Evolutionary conservation across 306 rosid genomes (phyloP), one percentile per base, ranked within the genome.

Genomic region (Cicer chorassanicum): DNA sequence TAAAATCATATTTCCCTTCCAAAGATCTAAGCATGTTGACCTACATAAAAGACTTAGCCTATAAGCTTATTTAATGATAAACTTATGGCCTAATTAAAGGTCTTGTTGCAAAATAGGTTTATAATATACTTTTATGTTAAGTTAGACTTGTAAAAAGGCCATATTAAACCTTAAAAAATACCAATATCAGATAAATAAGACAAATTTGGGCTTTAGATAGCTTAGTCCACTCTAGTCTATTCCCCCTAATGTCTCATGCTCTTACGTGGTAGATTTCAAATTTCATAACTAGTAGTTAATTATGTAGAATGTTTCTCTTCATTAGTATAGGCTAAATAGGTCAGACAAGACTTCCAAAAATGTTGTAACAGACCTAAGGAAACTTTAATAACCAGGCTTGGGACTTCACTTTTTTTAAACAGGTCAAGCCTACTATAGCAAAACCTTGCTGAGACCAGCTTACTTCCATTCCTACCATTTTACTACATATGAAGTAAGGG

Each of bases 391-490:
- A 29, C 16, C 5, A 57, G 65, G 41, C 15, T 24, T 24, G 9
- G 41, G 65, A 59, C 16, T 29, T 6, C 5, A 59, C 6, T 9
- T 55, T 21, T 55, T 55, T 29, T 59, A 11, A 57, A 29, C 8
- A 59, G 1, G 65, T 59, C 63, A 56, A 56, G 1, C 64, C 41
- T 57, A 57, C 41, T 57, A 10, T 24, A 24, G 40, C 64, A 57
- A 24, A 24, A 21, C 40, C 64, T 24, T 19, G 29, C 63, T 56
- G 2, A 13, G 8, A 21, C 39, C 36, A 21, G 40, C 8, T 57
- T 0, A 6, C 3, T 56, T 56, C 64, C 40, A 57, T 5, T 15
- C 64, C 15, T 10, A 6, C 63, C 1, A 56, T 6, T 21, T 10
- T 12, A 45, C 24, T 34, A 12, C 50, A 66, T 42, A 54, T 24